Evolutionary conservation across 148 eudicot genomes (phyloP).

Genomic region (Talinum fruticosum): DNA sequence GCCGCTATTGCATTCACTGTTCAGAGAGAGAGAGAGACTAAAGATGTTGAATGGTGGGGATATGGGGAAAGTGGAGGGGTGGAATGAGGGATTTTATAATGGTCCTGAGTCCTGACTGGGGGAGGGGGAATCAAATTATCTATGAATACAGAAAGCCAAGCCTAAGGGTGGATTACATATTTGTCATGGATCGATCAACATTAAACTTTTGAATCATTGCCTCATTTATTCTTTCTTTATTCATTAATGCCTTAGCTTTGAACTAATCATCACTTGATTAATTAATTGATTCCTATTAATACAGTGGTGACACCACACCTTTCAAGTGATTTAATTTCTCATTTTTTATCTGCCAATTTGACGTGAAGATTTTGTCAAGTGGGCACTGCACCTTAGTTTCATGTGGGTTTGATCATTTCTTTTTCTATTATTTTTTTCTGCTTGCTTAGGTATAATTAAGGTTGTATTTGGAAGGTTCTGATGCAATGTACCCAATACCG

Average conservation of each 20-base stretch:
- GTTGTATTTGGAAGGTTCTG: no score
- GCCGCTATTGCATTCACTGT: slow-evolving; percentile 24
- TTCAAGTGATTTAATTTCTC: not conserved
- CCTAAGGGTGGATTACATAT: slow-evolving; percentile 35
- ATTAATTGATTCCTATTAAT: slow-evolving; percentile 9
- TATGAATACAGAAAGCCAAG: not conserved
- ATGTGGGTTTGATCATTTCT: no score
- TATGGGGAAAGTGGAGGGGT: slow-evolving; percentile 16
- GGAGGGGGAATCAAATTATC: not conserved
- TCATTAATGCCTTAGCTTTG: not conserved
- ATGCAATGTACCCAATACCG: no score
- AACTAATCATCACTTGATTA: not conserved
- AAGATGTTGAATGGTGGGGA: not conserved
- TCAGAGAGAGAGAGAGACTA: slow-evolving; percentile 17
- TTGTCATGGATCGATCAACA: slow-evolving; percentile 48
- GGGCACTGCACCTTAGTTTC: no score
- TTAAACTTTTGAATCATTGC: slow-evolving; percentile 29
- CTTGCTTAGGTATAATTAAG: no score
- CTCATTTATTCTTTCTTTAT: not conserved
- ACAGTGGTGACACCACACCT: not conserved
- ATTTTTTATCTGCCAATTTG: not conserved
- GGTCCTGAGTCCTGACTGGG: slow-evolving; percentile 9
- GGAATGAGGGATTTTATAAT: slow-evolving; percentile 32
- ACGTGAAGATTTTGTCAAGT: not conserved
- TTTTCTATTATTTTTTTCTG: no score